phyloP scores from a whole-genome alignment of 768 basidiomycete genomes.

The Lactarius vividus region DNA sequence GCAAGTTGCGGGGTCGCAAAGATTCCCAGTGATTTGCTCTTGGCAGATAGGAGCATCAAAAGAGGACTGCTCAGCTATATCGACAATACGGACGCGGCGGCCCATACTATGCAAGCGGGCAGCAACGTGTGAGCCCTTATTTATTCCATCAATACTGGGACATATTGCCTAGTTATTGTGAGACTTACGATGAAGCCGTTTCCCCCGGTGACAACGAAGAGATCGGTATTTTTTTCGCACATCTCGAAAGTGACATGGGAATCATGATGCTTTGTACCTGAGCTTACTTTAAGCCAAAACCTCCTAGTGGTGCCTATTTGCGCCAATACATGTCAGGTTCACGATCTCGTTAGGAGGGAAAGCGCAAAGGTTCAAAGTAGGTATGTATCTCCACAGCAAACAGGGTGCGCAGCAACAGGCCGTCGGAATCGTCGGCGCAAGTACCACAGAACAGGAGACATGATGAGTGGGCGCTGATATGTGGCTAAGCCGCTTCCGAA shows the following conservation, averaged over 20 bases:
- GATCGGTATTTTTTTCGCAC: constrained; percentile 16
- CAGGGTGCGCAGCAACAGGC: background rate
- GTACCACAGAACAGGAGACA: background rate
- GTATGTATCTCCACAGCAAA: background rate
- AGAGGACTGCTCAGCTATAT: constrained; percentile 34
- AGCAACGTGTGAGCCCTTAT: constrained; percentile 53
- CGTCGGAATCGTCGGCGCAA: background rate
- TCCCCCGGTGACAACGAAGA: constrained; percentile 48
- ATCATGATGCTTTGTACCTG: background rate
- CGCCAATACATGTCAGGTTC: background rate
- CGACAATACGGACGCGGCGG: constrained; percentile 43
- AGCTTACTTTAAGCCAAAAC: background rate
- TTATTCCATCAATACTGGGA: constrained; percentile 9
- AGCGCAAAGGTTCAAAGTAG: background rate
- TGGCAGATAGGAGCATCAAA: constrained; percentile 30
- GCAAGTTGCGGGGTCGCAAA: constrained; percentile 45
- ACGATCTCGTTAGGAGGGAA: background rate
- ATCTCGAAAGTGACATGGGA: background rate
- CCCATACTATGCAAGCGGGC: constrained; percentile 37
- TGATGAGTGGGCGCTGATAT: background rate
- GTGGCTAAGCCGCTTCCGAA: background rate
- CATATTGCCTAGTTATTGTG: background rate
- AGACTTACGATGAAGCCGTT: constrained; percentile 52
- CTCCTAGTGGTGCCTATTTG: background rate
- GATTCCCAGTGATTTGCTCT: constrained; percentile 45